Conservation (phyloP, 2,329 filamentous ascomycete species). For the Aspergillus ruber region DNA sequence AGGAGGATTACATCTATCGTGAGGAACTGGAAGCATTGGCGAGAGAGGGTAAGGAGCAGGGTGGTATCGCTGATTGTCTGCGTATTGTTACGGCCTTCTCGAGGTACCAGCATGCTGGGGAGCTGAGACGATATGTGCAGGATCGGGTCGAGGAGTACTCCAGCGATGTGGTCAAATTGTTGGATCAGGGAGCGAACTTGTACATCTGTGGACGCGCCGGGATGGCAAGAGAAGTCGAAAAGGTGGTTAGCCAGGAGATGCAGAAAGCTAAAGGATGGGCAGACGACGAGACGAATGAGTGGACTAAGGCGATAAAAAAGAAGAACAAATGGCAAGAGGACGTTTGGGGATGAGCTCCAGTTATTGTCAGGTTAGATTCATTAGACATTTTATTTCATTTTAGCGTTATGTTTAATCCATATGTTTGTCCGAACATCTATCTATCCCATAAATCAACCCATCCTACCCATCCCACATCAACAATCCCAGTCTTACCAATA, state of each 20-base stretch:
- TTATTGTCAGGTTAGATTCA: too few relatives aligned
- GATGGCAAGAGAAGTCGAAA: slow-evolving; percentile 40
- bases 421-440: background rate
- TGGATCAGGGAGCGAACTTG: slow-evolving; percentile 34
- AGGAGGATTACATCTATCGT: slow-evolving; percentile 33
- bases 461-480: background rate
- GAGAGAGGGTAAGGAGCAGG: slow-evolving; percentile 4
- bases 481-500: background rate
- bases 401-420: background rate
- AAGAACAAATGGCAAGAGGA: slow-evolving; percentile 50
- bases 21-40: slow-evolving; percentile 22
- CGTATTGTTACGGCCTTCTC: slow-evolving; percentile 24
- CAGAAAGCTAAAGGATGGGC: slow-evolving; percentile 30
- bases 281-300: slow-evolving; percentile 38
- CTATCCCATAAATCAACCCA: background rate
- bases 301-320: slow-evolving; percentile 45
- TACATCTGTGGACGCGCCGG: slow-evolving; percentile 35
- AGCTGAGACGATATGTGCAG: slow-evolving; percentile 31
- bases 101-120: slow-evolving; percentile 7
- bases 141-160: slow-evolving; percentile 28
- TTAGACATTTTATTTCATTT: background rate
- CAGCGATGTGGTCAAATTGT: slow-evolving; percentile 24
- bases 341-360: slow-evolving; percentile 36
- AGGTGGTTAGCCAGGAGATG: slow-evolving; percentile 33
- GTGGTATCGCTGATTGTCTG: slow-evolving; percentile 11